Evolutionary conservation across 1,139 yeast genomes (phyloP), one percentile per base, ranked within the genome.

Genomic region (Yamadazyma epiphylla): DNA sequence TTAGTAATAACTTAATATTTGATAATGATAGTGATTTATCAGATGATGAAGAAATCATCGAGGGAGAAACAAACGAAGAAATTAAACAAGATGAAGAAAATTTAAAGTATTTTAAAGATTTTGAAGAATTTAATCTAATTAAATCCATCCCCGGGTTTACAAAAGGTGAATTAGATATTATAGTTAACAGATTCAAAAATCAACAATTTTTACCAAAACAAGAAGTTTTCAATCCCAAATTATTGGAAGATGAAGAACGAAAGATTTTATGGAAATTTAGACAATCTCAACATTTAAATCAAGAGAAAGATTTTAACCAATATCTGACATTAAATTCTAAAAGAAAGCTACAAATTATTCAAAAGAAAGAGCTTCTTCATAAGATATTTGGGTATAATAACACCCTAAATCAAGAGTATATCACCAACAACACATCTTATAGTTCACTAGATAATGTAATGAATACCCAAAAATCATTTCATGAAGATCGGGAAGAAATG

Each of bases 401-500:
- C 39, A 56, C 52, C 23, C 43, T 67, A 27, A 68, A 67, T 44
- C 60, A 53, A 24, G 70, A 65, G 26, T 60, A 60, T 38, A 55
- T 64, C 37, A 66, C 73, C 31, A 67, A 67, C 42, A 67, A 67
- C 42, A 51, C 70, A 5, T 47, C 62, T 6, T 63, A 63, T 43
- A 60, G 69, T 3, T 53, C 70, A 2, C 33, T 59, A 16, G 72
- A 65, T 32, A 64, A 58, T 40, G 49, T 55, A 8, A 51, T 61
- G 38, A 64, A 56, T 37, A 53, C 60, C 5, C 66, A 63, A 33
- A 64, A 60, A 43, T 57, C 66, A 10, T 63, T 61, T 29, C 64
- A 59, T 36, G 72, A 65, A 41, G 74, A 68, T 37, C 60, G 60
- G 33, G 68, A 60, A 27, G 74, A 68, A 38, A 62, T 67, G 12